Conservation (phyloP, 148 eudicot species). For the Arctostaphylos glauca region DNA sequence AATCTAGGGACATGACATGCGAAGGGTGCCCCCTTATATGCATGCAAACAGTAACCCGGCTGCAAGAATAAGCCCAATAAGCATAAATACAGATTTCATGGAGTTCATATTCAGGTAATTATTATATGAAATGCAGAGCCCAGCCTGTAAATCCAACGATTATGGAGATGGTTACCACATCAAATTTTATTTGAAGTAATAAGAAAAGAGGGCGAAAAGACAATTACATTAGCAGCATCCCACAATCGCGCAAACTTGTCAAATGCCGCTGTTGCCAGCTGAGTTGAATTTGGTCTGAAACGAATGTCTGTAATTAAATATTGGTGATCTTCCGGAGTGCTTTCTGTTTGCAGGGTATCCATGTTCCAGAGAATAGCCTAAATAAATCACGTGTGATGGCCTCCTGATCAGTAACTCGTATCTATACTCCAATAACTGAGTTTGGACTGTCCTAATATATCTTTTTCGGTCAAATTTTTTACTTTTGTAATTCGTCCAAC, state of each 20-base stretch:
- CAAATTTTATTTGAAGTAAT: too few species aligned
- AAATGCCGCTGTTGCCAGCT: slow-evolving; percentile 80
- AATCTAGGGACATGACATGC: slow-evolving; percentile 85
- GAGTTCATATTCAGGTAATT: not conserved
- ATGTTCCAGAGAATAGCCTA: too few species aligned
- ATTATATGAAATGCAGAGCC: not conserved
- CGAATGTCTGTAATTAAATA: slow-evolving; percentile 72
- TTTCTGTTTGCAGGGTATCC: too few species aligned
- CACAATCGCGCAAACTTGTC: slow-evolving; percentile 85
- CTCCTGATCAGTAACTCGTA: too few species aligned
- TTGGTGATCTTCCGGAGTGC: too few species aligned
- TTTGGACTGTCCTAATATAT: too few species aligned
- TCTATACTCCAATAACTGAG: too few species aligned
- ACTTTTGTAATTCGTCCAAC: too few species aligned
- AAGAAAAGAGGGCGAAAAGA: not conserved
- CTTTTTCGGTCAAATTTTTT: too few species aligned
- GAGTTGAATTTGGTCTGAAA: slow-evolving; percentile 82
- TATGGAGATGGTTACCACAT: not conserved
- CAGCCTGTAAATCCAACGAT: slow-evolving; percentile 17
- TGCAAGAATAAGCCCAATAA: slow-evolving; percentile 41
- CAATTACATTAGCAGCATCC: slow-evolving; percentile 85
- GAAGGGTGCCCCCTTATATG: slow-evolving; percentile 66
- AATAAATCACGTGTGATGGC: too few species aligned
- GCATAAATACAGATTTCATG: not conserved
- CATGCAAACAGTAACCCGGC: slow-evolving; percentile 77